Evolutionary conservation across 108 stramenopile genomes (phyloP).

Genomic region (Cylindrotheca closterium): DNA sequence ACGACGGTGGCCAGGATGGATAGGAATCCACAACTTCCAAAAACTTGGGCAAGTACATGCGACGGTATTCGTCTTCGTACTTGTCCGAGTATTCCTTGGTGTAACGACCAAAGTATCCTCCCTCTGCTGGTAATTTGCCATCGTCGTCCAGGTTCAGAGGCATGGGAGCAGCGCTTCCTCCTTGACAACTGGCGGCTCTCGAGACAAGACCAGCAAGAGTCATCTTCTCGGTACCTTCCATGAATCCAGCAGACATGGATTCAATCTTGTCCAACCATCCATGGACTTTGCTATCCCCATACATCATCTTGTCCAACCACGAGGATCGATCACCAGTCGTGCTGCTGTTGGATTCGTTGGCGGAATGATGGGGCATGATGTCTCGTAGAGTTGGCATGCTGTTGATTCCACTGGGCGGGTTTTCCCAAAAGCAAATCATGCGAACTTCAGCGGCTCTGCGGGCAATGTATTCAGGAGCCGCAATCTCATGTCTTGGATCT

Average conservation of each 20-base stretch:
- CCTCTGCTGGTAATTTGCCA: not conserved
- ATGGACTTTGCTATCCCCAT: not conserved
- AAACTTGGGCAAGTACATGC: not conserved
- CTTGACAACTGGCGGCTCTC: not conserved
- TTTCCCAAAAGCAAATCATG: slow-evolving; percentile 25
- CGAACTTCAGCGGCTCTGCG: slow-evolving; percentile 21
- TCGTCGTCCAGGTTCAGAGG: not conserved
- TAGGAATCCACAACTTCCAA: slow-evolving; percentile 5
- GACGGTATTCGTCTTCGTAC: not conserved
- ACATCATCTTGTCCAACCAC: not conserved
- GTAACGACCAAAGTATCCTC: not conserved
- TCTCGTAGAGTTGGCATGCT: slow-evolving; percentile 19
- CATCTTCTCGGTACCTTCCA: not conserved
- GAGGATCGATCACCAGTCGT: not conserved
- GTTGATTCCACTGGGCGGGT: not conserved
- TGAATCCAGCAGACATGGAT: not conserved
- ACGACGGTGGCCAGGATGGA: slow-evolving; percentile 6
- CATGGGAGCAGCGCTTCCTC: not conserved
- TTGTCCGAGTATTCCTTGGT: slow-evolving; percentile 3
- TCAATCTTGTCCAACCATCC: not conserved
- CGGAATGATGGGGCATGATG: slow-evolving; percentile 1
- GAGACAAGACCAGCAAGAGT: not conserved
- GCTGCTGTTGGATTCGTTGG: not conserved
- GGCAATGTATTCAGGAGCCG: not conserved
- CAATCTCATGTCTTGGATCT: slow-evolving; percentile 3